phyloP scores from a whole-genome alignment of 768 basidiomycete genomes.

The Tulasnella sp. region DNA sequence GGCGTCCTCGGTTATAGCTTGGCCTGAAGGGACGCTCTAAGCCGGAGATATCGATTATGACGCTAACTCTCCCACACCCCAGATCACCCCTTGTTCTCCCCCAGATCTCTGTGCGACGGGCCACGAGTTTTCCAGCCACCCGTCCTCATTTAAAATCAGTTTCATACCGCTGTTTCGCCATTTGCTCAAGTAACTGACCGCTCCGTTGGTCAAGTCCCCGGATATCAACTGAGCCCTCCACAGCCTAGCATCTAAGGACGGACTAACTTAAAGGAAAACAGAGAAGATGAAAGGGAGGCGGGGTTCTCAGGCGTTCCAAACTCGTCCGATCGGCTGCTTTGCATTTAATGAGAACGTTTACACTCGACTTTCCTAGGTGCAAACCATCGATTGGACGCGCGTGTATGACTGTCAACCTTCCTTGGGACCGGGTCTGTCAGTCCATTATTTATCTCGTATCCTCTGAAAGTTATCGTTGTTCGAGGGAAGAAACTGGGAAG shows the following conservation, averaged over 20 bases:
- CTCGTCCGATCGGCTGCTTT: too few species aligned
- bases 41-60: background rate
- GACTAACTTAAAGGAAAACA: background rate
- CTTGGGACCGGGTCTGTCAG: background rate
- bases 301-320: background rate
- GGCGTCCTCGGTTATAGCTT: background rate
- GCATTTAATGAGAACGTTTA: background rate
- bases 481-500: too few species aligned
- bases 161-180: background rate
- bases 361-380: background rate
- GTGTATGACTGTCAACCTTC: background rate
- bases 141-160: background rate
- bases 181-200: background rate
- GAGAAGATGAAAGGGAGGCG: background rate
- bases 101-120: background rate
- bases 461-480: background rate
- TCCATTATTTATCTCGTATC: background rate
- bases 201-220: background rate
- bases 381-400: too few species aligned
- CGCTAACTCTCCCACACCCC: background rate
- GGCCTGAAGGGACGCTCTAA: background rate
- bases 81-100: background rate
- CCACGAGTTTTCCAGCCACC: constrained; percentile 2
- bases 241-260: background rate
- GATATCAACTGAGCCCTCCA: background rate